Evolutionary conservation across 441 rosid species (phyloP), one percentile per base, ranked within the genome.

Genomic region (Pelargonium australe): DNA sequence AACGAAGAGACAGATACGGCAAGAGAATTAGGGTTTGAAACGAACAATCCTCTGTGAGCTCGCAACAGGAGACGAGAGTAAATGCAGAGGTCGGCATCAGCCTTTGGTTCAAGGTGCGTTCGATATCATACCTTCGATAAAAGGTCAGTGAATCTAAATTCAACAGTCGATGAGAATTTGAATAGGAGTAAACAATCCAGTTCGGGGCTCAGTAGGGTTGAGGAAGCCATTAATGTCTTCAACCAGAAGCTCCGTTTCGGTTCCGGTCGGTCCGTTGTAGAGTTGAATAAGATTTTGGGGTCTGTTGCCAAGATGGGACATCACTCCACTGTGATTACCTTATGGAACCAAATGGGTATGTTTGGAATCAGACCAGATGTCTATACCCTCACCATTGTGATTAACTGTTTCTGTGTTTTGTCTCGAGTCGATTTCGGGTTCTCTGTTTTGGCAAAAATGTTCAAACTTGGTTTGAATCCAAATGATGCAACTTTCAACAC

Each of bases 221-320:
- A 65, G 12, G 74, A 78, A 61, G 71, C 76, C 1, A 25, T 78
- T 17, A 12, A 10, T 66, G 2, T 28, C 60, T 70, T 73, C 45
- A 8, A 55, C 47, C 9, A 57, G 9, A 66, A 75, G 73, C 51
- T 55, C 1, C 60, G 3, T 63, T 16, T 20, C 40, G 62, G 14
- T 64, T 68, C 72, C 10, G 40, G 25, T 0, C 76, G 51, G n/a
- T 64, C 62, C 45, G 57, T 55, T 19, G 5, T 53, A 55, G 72
- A 31, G 13, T 73, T 75, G 43, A 69, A 61, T 41, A 5, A 45
- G 40, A 58, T 65, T 43, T 66, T 74, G 2, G 43, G 53, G 41
- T 44, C 70, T 28, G 23, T 73, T 47, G 66, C 43, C 10, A 64
- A 16, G 19, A 45, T 45, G 71, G 40, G 63, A 2, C 69, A 65